Evolutionary conservation across 768 basidiomycete genomes (phyloP), one percentile per base, ranked within the genome.

Genomic region (Mycena sanguinolenta): DNA sequence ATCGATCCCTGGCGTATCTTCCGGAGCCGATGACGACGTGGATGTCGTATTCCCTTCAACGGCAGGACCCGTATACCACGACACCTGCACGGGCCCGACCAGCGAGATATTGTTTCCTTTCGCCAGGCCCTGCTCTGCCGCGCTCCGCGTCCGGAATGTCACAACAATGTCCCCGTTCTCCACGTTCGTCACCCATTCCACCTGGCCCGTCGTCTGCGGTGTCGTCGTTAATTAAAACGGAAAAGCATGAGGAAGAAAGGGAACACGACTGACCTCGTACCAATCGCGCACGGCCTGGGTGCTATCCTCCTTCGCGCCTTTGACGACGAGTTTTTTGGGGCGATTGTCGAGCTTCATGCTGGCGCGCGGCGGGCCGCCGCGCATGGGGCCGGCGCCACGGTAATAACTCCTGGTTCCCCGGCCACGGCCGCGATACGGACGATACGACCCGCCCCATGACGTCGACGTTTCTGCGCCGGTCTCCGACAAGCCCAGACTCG

Each of bases 291-390:
- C 82, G 8, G 88, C 85, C 70, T 91, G 89, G 36, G 89, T 70
- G 34, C 83, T 83, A 23, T 87, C 85, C 39, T 84, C 80, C 21
- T 77, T 80, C 12, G 88, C 88, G 42, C 92, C 93, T 76, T 94
- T 92, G 32, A 98, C 83, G 25, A 92, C 80, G 27, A 98, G 82
- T 79, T 89, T 91, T 82, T 91, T 93, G 13, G 96, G 93, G 21
- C 96, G 89, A 76, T 96, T 95, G 79, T 98, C 96, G 32, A 98
- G 88, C 77, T 93, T 93, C 92, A 97, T 93, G 75, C 91, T 95
- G 13, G 85, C 83, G 49, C 92, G 87, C 13, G 90, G 85, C 54
- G 88, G 86, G 3, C 89, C 90, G 65, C 94, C 93, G 53, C 94
- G 89, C 72, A 87, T 84, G 12, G 84, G 52, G 6, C 60, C 85